phyloP scores from a whole-genome alignment of 1,139 yeast genomes.

The Hansenula sp. region DNA sequence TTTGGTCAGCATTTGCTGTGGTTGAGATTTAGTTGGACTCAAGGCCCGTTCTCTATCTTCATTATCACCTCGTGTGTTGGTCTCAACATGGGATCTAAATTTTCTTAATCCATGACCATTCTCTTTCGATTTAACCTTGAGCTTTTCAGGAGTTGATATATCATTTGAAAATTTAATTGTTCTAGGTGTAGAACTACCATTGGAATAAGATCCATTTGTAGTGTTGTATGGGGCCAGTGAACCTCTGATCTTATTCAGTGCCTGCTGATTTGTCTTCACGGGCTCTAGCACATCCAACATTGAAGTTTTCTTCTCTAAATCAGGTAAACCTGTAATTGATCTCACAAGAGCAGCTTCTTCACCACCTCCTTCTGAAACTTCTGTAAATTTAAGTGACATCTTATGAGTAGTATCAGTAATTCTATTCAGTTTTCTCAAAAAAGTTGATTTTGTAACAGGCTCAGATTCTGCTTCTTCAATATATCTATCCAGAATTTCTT shows the following conservation, averaged over 20 bases:
- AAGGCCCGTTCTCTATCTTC: conserved; percentile 1
- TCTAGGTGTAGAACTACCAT: not conserved
- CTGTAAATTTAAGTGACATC: conserved; percentile 12
- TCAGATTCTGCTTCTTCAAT: conserved; percentile 5
- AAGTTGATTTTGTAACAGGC: conserved; percentile 1
- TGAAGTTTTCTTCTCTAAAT: conserved; percentile 16
- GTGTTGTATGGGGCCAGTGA: too few species aligned
- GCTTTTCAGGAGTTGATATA: conserved; percentile 2
- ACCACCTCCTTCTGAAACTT: conserved; percentile 8
- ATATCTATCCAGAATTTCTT: conserved; percentile 5
- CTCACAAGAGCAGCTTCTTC: conserved; percentile 19
- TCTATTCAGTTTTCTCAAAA: conserved; percentile 10
- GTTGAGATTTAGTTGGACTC: conserved; percentile 5
- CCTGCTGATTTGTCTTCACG: not conserved
- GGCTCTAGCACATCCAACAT: conserved; percentile 14
- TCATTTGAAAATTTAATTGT: conserved; percentile 8
- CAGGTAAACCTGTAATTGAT: conserved; percentile 19
- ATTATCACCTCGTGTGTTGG: not conserved
- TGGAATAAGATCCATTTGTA: too few species aligned
- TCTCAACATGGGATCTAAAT: conserved; percentile 9
- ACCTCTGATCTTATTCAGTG: conserved; percentile 10
- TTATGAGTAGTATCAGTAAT: conserved; percentile 14
- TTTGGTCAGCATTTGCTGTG: not conserved
- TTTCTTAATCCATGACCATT: conserved; percentile 6
- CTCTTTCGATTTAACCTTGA: conserved; percentile 3